A percentile compares a stretch with the other conserved stretches of the same genome.
phyloP scores from a whole-genome alignment of 176 grass and related monocot species.

The Avena atlantica region DNA sequence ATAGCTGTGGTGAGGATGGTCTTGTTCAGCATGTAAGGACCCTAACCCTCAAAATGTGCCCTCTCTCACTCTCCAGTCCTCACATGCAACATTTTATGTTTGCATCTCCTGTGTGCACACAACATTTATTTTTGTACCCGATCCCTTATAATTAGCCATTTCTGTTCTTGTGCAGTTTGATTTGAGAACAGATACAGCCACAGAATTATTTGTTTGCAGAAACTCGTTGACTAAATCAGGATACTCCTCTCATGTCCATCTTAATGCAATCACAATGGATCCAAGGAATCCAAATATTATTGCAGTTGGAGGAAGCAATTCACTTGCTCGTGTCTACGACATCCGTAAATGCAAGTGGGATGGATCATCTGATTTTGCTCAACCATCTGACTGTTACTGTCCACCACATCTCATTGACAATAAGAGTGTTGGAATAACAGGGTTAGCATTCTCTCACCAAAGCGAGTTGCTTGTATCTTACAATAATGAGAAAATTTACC shows the following conservation, averaged over 20 bases:
- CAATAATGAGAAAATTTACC: constrained; percentile 80
- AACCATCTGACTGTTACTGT: constrained; percentile 66
- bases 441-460: constrained; percentile 81
- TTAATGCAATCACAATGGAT: constrained; percentile 79
- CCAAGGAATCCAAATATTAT: constrained; percentile 84
- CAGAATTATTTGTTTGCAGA: constrained; percentile 72
- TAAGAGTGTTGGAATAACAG: constrained; percentile 70
- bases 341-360: constrained; percentile 81
- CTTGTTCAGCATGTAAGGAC: constrained; percentile 80
- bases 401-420: constrained; percentile 71
- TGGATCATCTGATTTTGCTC: constrained; percentile 60
- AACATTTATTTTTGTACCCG: constrained; percentile 20
- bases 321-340: constrained; percentile 87
- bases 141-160: constrained; percentile 32
- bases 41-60: neutral
- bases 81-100: constrained; percentile 22
- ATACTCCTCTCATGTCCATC: constrained; percentile 41
- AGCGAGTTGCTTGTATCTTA: constrained; percentile 84
- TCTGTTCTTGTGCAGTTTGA: constrained; percentile 66
- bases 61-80: neutral
- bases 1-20: constrained; percentile 92
- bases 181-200: constrained; percentile 70
- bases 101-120: constrained; percentile 17
- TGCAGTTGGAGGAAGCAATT: constrained; percentile 72
- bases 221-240: constrained; percentile 42